These are phyloP conservation scores for Fomitiporia mediterranea DNA, from an alignment of 1,284 basidiomycete species.

Conservation along the genomic window DNA sequence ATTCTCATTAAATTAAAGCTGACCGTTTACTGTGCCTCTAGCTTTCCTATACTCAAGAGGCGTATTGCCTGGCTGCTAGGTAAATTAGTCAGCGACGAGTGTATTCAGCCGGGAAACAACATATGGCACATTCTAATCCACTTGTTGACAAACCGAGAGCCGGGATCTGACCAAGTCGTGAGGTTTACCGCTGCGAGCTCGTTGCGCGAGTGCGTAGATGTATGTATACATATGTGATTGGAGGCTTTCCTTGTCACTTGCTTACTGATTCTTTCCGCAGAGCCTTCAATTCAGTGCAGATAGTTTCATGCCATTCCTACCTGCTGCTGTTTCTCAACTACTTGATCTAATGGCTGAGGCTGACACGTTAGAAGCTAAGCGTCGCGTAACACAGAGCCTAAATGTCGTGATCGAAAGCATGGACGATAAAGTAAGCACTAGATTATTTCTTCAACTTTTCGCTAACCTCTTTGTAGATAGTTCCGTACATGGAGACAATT, in stretches of 20 bases:
- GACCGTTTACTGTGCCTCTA: slow-evolving; percentile 28
- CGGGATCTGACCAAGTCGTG: slow-evolving; percentile 76
- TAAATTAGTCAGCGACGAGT: slow-evolving; percentile 73
- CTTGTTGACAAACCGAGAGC: slow-evolving; percentile 62
- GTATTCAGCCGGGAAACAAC: slow-evolving; percentile 54
- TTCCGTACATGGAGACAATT: slow-evolving; percentile 64
- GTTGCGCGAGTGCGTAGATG: slow-evolving; percentile 76
- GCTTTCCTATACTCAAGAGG: slow-evolving; percentile 83
- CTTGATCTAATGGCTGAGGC: slow-evolving; percentile 70
- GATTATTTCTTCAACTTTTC: background rate
- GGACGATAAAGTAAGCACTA: slow-evolving; percentile 47
- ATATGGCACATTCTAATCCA: slow-evolving; percentile 80
- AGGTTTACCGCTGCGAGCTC: slow-evolving; percentile 76
- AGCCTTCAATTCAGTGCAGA: slow-evolving; percentile 52
- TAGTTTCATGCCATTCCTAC: slow-evolving; percentile 57
- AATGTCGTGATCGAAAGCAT: slow-evolving; percentile 71
- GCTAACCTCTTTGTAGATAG: slow-evolving; percentile 45
- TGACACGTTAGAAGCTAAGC: slow-evolving; percentile 75
- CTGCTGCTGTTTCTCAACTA: slow-evolving; percentile 54
- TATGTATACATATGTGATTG: slow-evolving; percentile 36
- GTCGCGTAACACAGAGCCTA: slow-evolving; percentile 64
- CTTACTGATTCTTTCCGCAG: slow-evolving; percentile 35
- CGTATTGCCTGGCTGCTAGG: slow-evolving; percentile 89
- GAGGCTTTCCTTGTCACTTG: background rate
- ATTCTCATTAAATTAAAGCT: background rate